Evolutionary conservation across 108 stramenopile genomes (phyloP).

Genomic region (Nitzschia putrida): DNA sequence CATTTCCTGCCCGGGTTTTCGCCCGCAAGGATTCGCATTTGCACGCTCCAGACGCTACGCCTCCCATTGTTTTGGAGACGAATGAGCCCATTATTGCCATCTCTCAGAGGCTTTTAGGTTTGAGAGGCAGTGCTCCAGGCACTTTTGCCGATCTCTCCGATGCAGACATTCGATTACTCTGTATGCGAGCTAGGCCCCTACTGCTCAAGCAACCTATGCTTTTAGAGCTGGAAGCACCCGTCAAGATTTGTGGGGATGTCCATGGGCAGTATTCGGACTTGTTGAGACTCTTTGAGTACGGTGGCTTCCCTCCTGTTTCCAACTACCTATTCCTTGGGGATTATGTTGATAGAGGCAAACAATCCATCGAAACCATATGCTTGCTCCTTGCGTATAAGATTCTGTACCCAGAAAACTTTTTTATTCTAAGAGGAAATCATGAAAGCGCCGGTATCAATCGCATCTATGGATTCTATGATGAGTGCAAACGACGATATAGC

Average conservation of each 20-base stretch:
- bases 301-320: constrained; percentile 95
- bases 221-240: constrained; percentile 95
- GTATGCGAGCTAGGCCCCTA: constrained; percentile 71
- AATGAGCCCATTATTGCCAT: constrained; percentile 63
- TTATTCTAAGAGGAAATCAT: constrained; percentile 97
- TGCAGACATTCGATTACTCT: constrained; percentile 79
- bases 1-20: not conserved
- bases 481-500: constrained; percentile 95
- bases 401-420: constrained; percentile 99
- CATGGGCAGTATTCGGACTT: constrained; percentile 97
- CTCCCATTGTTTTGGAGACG: constrained; percentile 25
- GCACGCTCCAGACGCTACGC: constrained; percentile 57
- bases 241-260: constrained; percentile 98
- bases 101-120: constrained; percentile 67
- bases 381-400: constrained; percentile 97
- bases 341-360: constrained; percentile 98
- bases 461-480: constrained; percentile 99
- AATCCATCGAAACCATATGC: constrained; percentile 96
- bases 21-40: constrained; percentile 22
- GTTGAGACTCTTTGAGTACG: constrained; percentile 95
- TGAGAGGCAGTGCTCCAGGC: constrained; percentile 78
- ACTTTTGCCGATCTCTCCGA: constrained; percentile 74
- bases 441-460: constrained; percentile 98
- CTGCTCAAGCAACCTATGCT: constrained; percentile 97
- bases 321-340: constrained; percentile 99